Evolutionary conservation across 176 grass and related monocot genomes (phyloP), one percentile per base, ranked within the genome.

Genomic region (Leersia perrieri): DNA sequence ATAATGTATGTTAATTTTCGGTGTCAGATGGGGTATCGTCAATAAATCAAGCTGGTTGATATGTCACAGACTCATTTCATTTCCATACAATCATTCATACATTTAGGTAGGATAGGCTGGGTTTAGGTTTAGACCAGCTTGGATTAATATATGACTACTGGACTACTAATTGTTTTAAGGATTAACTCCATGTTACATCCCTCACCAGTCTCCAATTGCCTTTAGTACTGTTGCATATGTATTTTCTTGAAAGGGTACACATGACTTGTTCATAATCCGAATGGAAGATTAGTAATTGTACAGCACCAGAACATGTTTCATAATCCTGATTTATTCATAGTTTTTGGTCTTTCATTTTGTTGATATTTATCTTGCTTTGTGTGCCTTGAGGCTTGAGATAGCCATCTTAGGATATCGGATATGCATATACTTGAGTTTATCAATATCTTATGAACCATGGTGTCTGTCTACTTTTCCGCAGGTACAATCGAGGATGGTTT

Each of bases 401-500:
- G 22, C 39, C 55, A 65, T 53, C 51, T 82, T 80, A 77, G 18
- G 33, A 60, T 40, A 33, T 68, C 16, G 15, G 45, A 11, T 7
- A 57, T 83, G 47, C 11, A 35, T 58, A 53, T 32, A 45, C 11
- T 69, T 55, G 29, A 29, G 44, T 38, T 65, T 5, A 32, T 55
- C 34, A 35, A 35, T 18, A 82, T 72, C 33, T 73, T 55, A 80
- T 72, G 39, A 51, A 70, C 38, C 35, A 75, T 87, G 41, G 18
- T 44, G 61, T 23, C 23, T 75, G 36, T 25, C 33, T 2, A 18
- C 9, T 78, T 77, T 61, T 66, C 72, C 4, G 66, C 79, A 99
- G 96, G 60, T 99, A 84, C 75, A 80, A 72, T 14, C 90, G 92
- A 73, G 92, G 96, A 79, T 99, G 96, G 96, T 91, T 95, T 87